Conservation (phyloP, 2,329 filamentous ascomycete species). For the Dendrostoma leiphaemia region DNA sequence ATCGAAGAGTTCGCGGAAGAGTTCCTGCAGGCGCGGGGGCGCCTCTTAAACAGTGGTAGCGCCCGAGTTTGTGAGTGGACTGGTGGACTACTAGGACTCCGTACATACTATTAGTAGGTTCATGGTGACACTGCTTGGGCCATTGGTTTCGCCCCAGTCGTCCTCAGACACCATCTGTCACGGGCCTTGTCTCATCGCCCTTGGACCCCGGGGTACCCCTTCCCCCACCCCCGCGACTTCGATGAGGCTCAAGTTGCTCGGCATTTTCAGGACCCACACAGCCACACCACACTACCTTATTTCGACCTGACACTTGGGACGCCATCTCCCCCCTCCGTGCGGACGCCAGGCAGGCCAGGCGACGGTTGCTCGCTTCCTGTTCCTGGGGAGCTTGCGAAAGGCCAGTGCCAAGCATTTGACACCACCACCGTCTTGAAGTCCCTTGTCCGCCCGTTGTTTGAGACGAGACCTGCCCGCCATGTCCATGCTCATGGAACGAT, state of each 20-base stretch:
- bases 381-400: background rate
- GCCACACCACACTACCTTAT: constrained; percentile 10
- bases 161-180: constrained; percentile 18
- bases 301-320: background rate
- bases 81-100: too few relatives aligned
- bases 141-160: constrained; percentile 10
- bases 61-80: too few relatives aligned
- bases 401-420: constrained; percentile 10
- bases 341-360: too few relatives aligned
- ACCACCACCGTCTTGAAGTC: constrained; percentile 12
- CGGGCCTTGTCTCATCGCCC: constrained; percentile 17
- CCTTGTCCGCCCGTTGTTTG: background rate
- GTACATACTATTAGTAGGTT: too few relatives aligned
- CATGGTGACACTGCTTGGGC: too few relatives aligned
- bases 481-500: background rate
- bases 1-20: too few relatives aligned
- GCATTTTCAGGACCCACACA: too few relatives aligned
- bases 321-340: background rate
- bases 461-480: constrained; percentile 6
- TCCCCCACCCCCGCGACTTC: background rate
- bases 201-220: background rate
- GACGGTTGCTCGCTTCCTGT: background rate
- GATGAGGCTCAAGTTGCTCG: constrained; percentile 8
- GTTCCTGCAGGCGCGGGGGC: too few relatives aligned
- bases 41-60: too few relatives aligned